phyloP scores from a whole-genome alignment of 1,284 basidiomycete species.

The Moesziomyces parantarcticus region DNA sequence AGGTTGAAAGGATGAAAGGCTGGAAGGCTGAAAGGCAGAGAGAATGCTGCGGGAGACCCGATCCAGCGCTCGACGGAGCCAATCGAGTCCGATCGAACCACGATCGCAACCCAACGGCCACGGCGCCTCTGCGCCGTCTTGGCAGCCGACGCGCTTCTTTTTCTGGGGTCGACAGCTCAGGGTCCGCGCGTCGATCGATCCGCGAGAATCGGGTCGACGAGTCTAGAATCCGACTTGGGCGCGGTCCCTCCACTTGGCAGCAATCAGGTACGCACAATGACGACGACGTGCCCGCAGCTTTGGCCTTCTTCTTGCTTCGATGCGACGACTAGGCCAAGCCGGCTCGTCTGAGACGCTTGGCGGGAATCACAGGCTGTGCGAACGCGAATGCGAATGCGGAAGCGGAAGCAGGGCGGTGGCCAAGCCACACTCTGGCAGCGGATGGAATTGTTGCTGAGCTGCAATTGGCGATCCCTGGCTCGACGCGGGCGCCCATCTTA shows the following conservation, averaged over 20 bases:
- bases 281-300: background rate
- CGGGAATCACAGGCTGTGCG: too few species aligned
- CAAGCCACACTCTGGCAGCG: background rate
- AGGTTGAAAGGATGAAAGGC: too few species aligned
- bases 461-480: background rate
- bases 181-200: slow-evolving; percentile 34
- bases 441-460: background rate
- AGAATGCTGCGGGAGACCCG: too few species aligned
- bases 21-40: too few species aligned
- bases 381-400: too few species aligned
- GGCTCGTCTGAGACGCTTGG: too few species aligned
- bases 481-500: background rate
- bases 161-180: slow-evolving; percentile 6
- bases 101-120: too few species aligned
- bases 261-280: background rate
- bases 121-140: too few species aligned
- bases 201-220: slow-evolving; percentile 17
- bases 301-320: too few species aligned
- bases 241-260: background rate
- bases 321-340: too few species aligned
- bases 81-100: background rate
- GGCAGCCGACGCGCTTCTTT: background rate
- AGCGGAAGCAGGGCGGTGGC: too few species aligned
- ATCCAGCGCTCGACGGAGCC: background rate
- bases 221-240: slow-evolving; percentile 11